Percentiles rank a stretch among this genome's conserved stretches.
Conservation (phyloP, 2,329 filamentous ascomycete genomes). For the Colletotrichum musicola region DNA sequence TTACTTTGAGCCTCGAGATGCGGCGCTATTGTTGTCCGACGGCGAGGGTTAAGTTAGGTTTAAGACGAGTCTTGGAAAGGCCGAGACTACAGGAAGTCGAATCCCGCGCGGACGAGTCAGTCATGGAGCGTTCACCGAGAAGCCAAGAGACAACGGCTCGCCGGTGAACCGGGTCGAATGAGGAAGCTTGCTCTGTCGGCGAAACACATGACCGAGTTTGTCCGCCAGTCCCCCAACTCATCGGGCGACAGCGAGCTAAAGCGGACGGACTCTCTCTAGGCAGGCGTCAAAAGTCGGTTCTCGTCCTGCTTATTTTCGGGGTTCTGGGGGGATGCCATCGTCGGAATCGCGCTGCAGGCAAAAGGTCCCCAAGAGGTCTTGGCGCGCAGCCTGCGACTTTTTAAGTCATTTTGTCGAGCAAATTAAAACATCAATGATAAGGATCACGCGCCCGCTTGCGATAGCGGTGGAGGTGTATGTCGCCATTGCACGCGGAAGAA, state of each 20-base stretch:
- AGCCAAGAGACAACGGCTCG: constrained; percentile 1
- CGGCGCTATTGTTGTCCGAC: background rate
- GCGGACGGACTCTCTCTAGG: background rate
- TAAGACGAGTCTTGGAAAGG: background rate
- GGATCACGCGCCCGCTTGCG: constrained; percentile 20
- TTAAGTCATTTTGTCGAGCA: constrained; percentile 5
- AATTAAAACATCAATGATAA: constrained; percentile 3
- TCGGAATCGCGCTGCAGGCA: constrained; percentile 9
- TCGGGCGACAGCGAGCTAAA: background rate
- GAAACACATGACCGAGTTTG: constrained; percentile 1
- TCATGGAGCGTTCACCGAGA: background rate
- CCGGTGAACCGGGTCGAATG: background rate
- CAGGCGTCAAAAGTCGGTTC: too few relatives aligned
- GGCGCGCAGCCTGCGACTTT: constrained; percentile 5
- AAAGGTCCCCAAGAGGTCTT: constrained; percentile 11
- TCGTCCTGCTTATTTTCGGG: background rate
- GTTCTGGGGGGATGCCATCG: background rate
- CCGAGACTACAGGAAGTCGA: background rate
- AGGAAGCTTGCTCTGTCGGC: constrained; percentile 13
- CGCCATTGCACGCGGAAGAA: constrained; percentile 2
- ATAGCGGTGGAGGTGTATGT: constrained; percentile 18
- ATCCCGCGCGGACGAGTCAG: background rate
- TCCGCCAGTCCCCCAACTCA: background rate
- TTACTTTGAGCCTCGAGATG: background rate
- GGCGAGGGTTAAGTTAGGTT: background rate